These are phyloP conservation scores for Lachnellula hyalina DNA, from an alignment of 2,329 filamentous ascomycete species.

Conservation along the genomic window DNA sequence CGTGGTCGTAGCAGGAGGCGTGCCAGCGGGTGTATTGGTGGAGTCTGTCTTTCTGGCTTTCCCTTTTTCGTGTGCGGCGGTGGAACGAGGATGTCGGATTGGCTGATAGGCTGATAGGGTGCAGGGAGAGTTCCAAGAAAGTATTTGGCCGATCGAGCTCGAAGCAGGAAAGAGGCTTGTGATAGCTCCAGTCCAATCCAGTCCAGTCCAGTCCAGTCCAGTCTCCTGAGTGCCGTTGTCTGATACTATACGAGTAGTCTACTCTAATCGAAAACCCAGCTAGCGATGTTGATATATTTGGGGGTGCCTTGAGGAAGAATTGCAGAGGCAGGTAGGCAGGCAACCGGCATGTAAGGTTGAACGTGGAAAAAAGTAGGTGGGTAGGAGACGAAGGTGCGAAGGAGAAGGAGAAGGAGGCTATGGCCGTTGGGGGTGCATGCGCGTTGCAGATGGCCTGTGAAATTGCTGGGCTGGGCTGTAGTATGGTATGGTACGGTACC, in stretches of 20 bases:
- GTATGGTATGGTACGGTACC: too few relatives aligned
- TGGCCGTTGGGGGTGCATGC: background rate
- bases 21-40: background rate
- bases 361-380: background rate
- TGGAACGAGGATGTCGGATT: background rate
- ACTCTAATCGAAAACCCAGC: too few relatives aligned
- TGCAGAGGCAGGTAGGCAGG: too few relatives aligned
- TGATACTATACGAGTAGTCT: too few relatives aligned
- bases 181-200: too few relatives aligned
- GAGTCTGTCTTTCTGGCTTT: background rate
- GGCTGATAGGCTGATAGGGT: background rate
- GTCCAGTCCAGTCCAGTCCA: too few relatives aligned
- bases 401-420: background rate
- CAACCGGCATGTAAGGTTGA: background rate
- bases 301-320: too few relatives aligned
- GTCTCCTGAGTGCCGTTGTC: too few relatives aligned
- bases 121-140: background rate
- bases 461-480: too few relatives aligned
- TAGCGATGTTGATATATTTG: too few relatives aligned
- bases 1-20: constrained; percentile 1
- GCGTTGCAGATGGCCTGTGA: too few relatives aligned
- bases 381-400: background rate
- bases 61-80: background rate
- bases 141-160: background rate
- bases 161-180: too few relatives aligned